Evolutionary conservation across 1,284 basidiomycete species (phyloP).

Genomic region (Boletus smithii): DNA sequence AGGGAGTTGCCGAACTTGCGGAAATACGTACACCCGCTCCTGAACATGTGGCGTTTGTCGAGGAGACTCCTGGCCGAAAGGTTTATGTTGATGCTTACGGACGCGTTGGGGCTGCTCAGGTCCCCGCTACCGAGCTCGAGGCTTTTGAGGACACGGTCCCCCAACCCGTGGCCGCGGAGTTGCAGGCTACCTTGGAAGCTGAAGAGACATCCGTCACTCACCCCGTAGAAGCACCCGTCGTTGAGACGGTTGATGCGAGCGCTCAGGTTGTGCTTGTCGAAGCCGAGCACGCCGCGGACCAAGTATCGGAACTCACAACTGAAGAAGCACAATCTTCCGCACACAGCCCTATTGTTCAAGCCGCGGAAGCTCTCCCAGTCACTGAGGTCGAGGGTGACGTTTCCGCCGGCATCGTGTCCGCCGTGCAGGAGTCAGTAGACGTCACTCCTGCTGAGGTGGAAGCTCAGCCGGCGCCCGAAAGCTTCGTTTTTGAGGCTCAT

Average conservation of each 20-base stretch:
- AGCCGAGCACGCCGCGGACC: slow-evolving; percentile 11
- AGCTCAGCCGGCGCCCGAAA: too few species aligned
- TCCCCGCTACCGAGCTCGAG: slow-evolving; percentile 1
- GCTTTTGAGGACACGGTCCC: slow-evolving; percentile 3
- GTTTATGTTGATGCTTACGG: slow-evolving; percentile 29
- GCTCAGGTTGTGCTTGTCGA: not conserved
- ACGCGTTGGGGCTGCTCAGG: not conserved
- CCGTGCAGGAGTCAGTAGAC: not conserved
- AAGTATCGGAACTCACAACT: not conserved
- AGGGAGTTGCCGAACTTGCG: slow-evolving; percentile 10
- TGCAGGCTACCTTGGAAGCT: not conserved
- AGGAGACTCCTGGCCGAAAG: slow-evolving; percentile 40
- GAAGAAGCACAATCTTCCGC: slow-evolving; percentile 3
- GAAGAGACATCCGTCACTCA: not conserved
- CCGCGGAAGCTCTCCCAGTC: not conserved
- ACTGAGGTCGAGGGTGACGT: not conserved
- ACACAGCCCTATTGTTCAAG: slow-evolving; percentile 2
- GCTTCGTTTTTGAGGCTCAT: too few species aligned
- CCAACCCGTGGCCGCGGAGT: slow-evolving; percentile 10
- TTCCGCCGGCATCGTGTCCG: not conserved
- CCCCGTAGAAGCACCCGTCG: slow-evolving; percentile 1
- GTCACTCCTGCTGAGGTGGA: slow-evolving; percentile 4
- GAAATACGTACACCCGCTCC: slow-evolving; percentile 31
- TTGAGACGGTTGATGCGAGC: not conserved
- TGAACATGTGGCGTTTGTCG: slow-evolving; percentile 35